phyloP scores from a whole-genome alignment of 257 asterid species.

The Cynanchum wilfordii region DNA sequence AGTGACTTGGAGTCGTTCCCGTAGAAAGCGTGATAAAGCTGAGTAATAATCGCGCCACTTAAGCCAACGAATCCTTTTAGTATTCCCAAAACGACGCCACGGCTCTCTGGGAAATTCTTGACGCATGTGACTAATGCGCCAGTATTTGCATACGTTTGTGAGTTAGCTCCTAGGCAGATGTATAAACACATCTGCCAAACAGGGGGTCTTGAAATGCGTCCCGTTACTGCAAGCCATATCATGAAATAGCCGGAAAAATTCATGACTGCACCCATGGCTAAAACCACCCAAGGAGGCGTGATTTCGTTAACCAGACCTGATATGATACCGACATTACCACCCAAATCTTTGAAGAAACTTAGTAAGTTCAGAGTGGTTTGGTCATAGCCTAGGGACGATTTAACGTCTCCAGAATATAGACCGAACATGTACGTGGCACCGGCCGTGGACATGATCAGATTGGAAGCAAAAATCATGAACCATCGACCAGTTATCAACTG shows the following conservation, averaged over 20 bases:
- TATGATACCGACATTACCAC: conserved; percentile 50
- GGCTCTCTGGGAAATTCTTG: conserved; percentile 58
- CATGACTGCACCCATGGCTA: conserved; percentile 43
- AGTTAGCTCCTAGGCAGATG: conserved; percentile 56
- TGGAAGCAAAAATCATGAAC: conserved; percentile 56
- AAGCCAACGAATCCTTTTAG: conserved; percentile 58
- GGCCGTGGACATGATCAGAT: conserved; percentile 51
- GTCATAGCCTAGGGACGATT: conserved; percentile 49
- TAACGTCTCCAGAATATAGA: conserved; percentile 47
- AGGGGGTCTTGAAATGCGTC: conserved; percentile 28
- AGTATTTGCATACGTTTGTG: conserved; percentile 58
- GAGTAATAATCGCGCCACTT: conserved; percentile 70
- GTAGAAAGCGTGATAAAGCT: conserved; percentile 43
- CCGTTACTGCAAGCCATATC: conserved; percentile 61
- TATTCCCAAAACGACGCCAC: conserved; percentile 48
- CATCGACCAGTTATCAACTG: conserved; percentile 44
- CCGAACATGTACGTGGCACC: conserved; percentile 71
- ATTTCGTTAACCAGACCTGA: conserved; percentile 53
- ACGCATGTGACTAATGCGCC: conserved; percentile 63
- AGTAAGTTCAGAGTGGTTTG: conserved; percentile 53
- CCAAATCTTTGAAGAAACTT: conserved; percentile 59
- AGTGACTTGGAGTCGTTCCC: conserved; percentile 37
- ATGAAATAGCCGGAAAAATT: conserved; percentile 57
- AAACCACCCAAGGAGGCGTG: conserved; percentile 62
- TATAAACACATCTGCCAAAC: conserved; percentile 66